A percentile compares a stretch with the other conserved stretches of the same genome.
phyloP scores from a whole-genome alignment of 495 filamentous ascomycete genomes.

The Parathielavia appendiculata region DNA sequence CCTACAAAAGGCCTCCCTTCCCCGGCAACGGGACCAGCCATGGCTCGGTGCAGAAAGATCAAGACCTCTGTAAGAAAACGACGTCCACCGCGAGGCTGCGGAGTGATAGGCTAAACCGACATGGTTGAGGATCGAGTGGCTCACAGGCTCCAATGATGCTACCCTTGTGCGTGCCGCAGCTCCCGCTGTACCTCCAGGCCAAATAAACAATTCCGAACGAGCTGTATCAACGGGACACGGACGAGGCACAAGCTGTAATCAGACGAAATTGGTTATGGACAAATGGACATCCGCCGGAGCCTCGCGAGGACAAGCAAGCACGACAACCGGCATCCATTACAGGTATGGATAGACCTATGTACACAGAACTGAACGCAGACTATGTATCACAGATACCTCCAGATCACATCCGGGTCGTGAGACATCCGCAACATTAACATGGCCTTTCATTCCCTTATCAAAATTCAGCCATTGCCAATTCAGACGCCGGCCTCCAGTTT shows the following conservation, averaged over 20 bases:
- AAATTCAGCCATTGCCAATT: neutral
- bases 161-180: no score
- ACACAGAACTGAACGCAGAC: constrained; percentile 5
- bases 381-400: neutral
- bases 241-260: neutral
- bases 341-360: constrained; percentile 2
- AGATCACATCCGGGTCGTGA: constrained; percentile 1
- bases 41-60: no score
- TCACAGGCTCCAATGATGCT: no score
- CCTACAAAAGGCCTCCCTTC: no score
- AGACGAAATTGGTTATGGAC: constrained; percentile 2
- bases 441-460: constrained; percentile 1
- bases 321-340: constrained; percentile 7
- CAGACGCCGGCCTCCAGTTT: neutral
- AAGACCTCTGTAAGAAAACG: no score
- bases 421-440: constrained; percentile 2
- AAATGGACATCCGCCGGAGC: constrained; percentile 32
- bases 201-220: no score
- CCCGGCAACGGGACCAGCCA: no score
- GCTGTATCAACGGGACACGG: no score
- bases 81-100: no score
- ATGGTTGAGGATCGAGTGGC: no score
- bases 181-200: no score
- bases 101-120: no score
- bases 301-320: neutral